phyloP scores from a whole-genome alignment of 257 asterid species.

The Solanum bulbocastanum region DNA sequence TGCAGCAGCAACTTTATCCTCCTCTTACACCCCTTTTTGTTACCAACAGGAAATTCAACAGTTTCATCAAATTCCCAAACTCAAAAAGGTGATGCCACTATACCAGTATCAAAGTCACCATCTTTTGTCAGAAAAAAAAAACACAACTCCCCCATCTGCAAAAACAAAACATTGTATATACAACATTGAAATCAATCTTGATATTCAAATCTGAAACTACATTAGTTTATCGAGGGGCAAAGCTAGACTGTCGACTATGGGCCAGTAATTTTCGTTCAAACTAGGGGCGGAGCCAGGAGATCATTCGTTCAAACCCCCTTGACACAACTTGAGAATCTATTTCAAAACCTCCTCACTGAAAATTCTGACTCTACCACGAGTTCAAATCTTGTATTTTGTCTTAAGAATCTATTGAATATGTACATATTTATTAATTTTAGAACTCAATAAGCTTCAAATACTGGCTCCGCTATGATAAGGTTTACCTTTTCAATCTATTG shows the following conservation, averaged over 20 bases:
- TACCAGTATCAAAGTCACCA: neutral
- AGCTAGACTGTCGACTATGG: neutral
- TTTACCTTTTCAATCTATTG: neutral
- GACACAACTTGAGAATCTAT: neutral
- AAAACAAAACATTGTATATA: neutral
- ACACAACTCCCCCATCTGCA: neutral
- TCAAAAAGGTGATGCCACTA: neutral
- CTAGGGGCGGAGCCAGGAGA: neutral
- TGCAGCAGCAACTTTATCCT: neutral
- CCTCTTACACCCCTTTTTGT: neutral
- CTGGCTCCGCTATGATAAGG: neutral
- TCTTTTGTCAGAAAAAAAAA: neutral
- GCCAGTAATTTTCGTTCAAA: neutral
- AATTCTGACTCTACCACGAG: neutral
- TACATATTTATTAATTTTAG: neutral
- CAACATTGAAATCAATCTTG: neutral
- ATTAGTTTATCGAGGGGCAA: neutral
- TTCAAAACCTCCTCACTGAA: neutral
- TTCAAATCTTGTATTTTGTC: neutral
- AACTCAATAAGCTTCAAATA: neutral
- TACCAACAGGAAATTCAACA: neutral
- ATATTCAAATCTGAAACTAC: neutral
- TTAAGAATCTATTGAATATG: neutral
- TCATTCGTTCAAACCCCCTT: neutral
- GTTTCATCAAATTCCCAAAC: conserved; percentile 4